Conservation (phyloP, 2,329 filamentous ascomycete species). For the Xylariaceae sp. region DNA sequence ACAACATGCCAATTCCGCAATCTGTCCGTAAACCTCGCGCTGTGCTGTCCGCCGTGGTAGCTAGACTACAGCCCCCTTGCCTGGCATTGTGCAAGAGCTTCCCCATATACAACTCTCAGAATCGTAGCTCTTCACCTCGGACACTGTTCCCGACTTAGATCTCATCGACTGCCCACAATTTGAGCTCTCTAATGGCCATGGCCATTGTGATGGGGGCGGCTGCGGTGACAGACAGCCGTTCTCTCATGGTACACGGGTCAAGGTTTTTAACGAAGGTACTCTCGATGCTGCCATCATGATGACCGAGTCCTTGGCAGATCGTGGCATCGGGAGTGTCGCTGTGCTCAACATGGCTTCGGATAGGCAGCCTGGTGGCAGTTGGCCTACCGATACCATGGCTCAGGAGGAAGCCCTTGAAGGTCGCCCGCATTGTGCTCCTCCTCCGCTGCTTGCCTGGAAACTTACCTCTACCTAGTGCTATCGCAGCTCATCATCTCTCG, state of each 20-base stretch:
- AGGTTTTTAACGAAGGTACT: slow-evolving; percentile 52
- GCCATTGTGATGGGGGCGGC: neutral
- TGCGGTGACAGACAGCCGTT: too few species aligned
- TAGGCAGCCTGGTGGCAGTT: slow-evolving; percentile 46
- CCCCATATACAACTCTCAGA: slow-evolving; percentile 34
- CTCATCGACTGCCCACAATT: slow-evolving; percentile 38
- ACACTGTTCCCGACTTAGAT: slow-evolving; percentile 35
- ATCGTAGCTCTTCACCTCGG: slow-evolving; percentile 34
- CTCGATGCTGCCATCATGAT: slow-evolving; percentile 51
- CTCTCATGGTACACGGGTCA: slow-evolving; percentile 27
- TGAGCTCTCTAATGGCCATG: slow-evolving; percentile 11
- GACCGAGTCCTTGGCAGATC: slow-evolving; percentile 9
- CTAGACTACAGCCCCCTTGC: slow-evolving; percentile 43
- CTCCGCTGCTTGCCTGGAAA: too few species aligned
- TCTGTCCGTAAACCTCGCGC: slow-evolving; percentile 9
- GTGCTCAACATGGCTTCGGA: slow-evolving; percentile 56
- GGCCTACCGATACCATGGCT: slow-evolving; percentile 45
- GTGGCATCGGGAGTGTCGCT: slow-evolving; percentile 30
- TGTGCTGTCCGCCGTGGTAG: slow-evolving; percentile 37
- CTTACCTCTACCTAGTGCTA: slow-evolving; percentile 34
- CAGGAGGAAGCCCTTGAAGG: slow-evolving; percentile 52
- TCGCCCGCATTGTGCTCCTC: too few species aligned
- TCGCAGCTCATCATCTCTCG: slow-evolving; percentile 40
- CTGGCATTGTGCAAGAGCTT: slow-evolving; percentile 39
- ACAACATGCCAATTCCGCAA: slow-evolving; percentile 8